phyloP scores from a whole-genome alignment of 495 filamentous ascomycete species.

The Cenococcum geophilum region DNA sequence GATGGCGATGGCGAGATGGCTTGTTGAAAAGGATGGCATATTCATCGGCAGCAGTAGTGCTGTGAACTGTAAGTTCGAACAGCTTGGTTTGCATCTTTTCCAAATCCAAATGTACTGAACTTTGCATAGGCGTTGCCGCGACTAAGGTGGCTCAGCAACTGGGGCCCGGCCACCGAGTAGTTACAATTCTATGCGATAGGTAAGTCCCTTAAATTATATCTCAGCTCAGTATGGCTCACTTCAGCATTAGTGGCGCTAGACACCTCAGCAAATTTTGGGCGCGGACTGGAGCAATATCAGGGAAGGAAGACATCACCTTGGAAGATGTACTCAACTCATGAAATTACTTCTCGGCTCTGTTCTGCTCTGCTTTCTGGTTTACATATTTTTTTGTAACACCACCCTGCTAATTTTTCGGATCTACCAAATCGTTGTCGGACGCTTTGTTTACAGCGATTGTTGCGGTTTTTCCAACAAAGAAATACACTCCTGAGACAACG shows the following conservation, averaged over 20 bases:
- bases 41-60: constrained; percentile 92
- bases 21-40: constrained; percentile 93
- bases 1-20: constrained; percentile 83
- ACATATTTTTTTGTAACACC: background rate
- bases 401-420: background rate
- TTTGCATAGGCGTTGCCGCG: constrained; percentile 63
- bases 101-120: constrained; percentile 7
- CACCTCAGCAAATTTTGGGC: constrained; percentile 96
- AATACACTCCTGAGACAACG: background rate
- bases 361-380: too few species aligned
- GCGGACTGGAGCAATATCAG: constrained; percentile 64
- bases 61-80: constrained; percentile 68
- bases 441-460: background rate
- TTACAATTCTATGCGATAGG: constrained; percentile 82
- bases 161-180: constrained; percentile 71
- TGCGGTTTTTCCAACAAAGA: background rate
- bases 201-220: background rate
- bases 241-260: constrained; percentile 55
- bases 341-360: background rate
- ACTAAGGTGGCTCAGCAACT: constrained; percentile 69
- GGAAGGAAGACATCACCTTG: constrained; percentile 21
- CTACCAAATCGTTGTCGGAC: background rate
- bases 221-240: background rate
- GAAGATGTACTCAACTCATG: constrained; percentile 14
- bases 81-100: background rate